Evolutionary conservation across 768 basidiomycete genomes (phyloP).

Genomic region (Russula lepida): DNA sequence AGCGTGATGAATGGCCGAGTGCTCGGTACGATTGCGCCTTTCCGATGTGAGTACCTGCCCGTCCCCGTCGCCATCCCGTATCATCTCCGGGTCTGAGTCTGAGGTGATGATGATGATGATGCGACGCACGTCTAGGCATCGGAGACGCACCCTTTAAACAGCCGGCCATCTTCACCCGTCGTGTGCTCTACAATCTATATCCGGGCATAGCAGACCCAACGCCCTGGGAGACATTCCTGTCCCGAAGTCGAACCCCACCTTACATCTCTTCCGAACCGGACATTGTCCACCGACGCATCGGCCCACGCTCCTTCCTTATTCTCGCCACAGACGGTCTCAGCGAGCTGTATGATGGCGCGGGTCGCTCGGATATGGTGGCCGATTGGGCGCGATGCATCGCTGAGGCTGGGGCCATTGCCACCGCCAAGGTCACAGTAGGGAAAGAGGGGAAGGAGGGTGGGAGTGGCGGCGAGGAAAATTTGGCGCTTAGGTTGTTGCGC

Average conservation of each 20-base stretch:
- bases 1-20: conserved; percentile 61
- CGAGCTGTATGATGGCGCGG: conserved; percentile 33
- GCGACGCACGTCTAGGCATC: conserved; percentile 24
- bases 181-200: conserved; percentile 30
- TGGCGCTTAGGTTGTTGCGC: conserved; percentile 35
- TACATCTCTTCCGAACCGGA: conserved; percentile 38
- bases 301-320: conserved; percentile 29
- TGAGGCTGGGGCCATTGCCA: conserved; percentile 12
- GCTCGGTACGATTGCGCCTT: conserved; percentile 71
- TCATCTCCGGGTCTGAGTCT: not conserved
- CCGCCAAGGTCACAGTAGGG: not conserved
- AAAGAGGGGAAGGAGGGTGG: not conserved
- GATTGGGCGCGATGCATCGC: conserved; percentile 33
- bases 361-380: conserved; percentile 28
- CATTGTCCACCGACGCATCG: conserved; percentile 30
- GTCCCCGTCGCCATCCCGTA: too few species aligned
- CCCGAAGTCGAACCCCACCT: conserved; percentile 39
- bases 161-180: conserved; percentile 27
- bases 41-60: conserved; percentile 47
- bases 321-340: conserved; percentile 41
- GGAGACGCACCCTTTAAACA: conserved; percentile 34
- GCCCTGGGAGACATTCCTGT: conserved; percentile 24
- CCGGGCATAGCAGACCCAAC: conserved; percentile 29
- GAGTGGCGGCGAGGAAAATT: conserved; percentile 28
- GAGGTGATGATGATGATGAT: not conserved